phyloP scores from a whole-genome alignment of 441 rosid genomes.

The Eruca vesicaria region DNA sequence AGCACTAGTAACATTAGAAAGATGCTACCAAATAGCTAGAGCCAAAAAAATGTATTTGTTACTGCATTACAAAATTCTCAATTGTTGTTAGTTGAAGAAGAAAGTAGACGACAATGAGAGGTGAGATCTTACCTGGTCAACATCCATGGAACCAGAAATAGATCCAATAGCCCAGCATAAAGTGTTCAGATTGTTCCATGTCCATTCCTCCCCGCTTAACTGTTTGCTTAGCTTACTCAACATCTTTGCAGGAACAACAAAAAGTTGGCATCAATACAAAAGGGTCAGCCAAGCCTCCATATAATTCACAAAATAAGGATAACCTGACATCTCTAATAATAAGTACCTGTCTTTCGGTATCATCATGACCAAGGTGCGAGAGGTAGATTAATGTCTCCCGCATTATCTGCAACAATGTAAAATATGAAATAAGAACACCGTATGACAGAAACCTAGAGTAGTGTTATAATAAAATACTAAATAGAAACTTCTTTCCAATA shows the following conservation, averaged over 20 bases:
- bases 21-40: conserved; percentile 1
- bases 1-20: background rate
- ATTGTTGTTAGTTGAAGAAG: background rate
- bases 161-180: conserved; percentile 99
- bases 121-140: conserved; percentile 72
- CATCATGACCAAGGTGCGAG: conserved; percentile 98
- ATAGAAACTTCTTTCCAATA: background rate
- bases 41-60: background rate
- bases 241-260: conserved; percentile 53
- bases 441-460: background rate
- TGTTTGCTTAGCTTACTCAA: conserved; percentile 92
- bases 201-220: conserved; percentile 97
- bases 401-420: conserved; percentile 72
- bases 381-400: conserved; percentile 95
- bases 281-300: background rate
- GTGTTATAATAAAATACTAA: background rate
- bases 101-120: conserved; percentile 13
- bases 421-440: conserved; percentile 6
- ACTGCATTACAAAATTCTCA: conserved; percentile 1
- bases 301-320: conserved; percentile 1
- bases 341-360: conserved; percentile 97
- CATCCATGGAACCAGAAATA: conserved; percentile 98
- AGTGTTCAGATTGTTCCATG: conserved; percentile 97
- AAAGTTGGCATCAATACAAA: background rate
- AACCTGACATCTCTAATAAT: conserved; percentile 1